Evolutionary conservation across 2,329 filamentous ascomycete species (phyloP), one percentile per base, ranked within the genome.

Genomic region (Ophiostoma sp.): DNA sequence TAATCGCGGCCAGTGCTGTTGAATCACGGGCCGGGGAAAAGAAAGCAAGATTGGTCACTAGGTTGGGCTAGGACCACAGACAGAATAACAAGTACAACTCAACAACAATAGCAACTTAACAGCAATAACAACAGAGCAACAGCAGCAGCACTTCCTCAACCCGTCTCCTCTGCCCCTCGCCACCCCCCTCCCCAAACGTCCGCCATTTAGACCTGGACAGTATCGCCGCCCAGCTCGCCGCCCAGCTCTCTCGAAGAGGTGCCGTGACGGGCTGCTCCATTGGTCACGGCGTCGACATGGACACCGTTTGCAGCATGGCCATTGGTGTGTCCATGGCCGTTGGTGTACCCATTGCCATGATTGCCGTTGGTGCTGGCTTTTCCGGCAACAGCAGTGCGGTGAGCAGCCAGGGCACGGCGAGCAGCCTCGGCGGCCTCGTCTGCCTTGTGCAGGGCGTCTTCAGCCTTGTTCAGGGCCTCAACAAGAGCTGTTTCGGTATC

Each of bases 161-260:
- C 67, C 33, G 13, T 36, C 44, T 2, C 11, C 13, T 36, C 17
- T 7, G 17, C 69, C 57, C 33, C 1, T 11, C 31, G 31, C 27
- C 6, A 17, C 69, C 64, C 31, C 36, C 54, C n/a, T 44, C 33
- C 68, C 54, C 31, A 15, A 1, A 48, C 70, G 31, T 57, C 41
- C 54, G 6, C 64, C 44, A 35, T 48, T 70, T 54, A 73, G 10
- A 69, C 68, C 67, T 67, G 70, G 17, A 23, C 48, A 36, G 86
- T 88, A 82, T 88, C 86, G 23, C 86, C 86, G 70, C 85, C 85
- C 85, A 88, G 86, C 81, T 88, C 86, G 68, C 86, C 86, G 74
- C 83, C 82, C 78, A 88, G 75, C 74, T 87, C 85, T 69, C 86
- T 77, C 75, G 83, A 85, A 48, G 84, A 84, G 67, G 82, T 79